These are phyloP conservation scores for Phoenix roebelenii DNA, from an alignment of 176 grass and related monocot genomes.

Conservation along the genomic window DNA sequence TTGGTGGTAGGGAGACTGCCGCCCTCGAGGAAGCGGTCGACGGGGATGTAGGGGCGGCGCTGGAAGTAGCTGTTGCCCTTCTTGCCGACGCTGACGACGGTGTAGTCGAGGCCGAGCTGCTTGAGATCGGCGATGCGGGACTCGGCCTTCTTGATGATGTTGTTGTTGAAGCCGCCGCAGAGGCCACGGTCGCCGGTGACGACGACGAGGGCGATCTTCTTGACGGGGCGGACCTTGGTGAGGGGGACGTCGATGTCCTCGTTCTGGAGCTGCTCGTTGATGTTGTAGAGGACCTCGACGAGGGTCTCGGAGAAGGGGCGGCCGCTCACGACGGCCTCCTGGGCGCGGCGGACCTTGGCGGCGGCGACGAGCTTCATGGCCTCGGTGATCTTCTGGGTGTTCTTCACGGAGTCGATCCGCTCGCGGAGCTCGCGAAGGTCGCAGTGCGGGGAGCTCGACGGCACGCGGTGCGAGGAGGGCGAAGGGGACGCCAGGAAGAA, in stretches of 20 bases:
- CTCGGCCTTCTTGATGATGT: slow-evolving; percentile 80
- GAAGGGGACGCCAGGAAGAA: slow-evolving; percentile 9
- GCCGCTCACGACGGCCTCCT: slow-evolving; percentile 69
- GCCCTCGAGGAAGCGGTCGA: slow-evolving; percentile 48
- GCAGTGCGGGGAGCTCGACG: slow-evolving; percentile 29
- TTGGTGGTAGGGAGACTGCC: slow-evolving; percentile 57
- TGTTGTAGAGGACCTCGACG: slow-evolving; percentile 81
- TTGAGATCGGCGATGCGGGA: slow-evolving; percentile 43
- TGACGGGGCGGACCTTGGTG: slow-evolving; percentile 45
- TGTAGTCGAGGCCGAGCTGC: slow-evolving; percentile 54
- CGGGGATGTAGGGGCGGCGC: slow-evolving; percentile 55
- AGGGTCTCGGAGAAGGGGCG: slow-evolving; percentile 84
- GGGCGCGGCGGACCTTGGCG: slow-evolving; percentile 77
- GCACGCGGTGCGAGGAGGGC: background rate
- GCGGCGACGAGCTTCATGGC: slow-evolving; percentile 92
- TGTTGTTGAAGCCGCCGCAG: slow-evolving; percentile 85
- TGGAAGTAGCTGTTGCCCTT: slow-evolving; percentile 66
- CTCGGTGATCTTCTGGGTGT: slow-evolving; percentile 95
- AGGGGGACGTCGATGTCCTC: slow-evolving; percentile 75
- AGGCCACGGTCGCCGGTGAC: slow-evolving; percentile 81
- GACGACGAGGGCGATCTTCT: slow-evolving; percentile 67
- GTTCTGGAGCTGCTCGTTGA: slow-evolving; percentile 85
- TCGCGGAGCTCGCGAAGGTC: slow-evolving; percentile 49
- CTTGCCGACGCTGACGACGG: slow-evolving; percentile 70
- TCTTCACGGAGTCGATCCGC: slow-evolving; percentile 67